Evolutionary conservation across 495 filamentous ascomycete species (phyloP), one percentile per base, ranked within the genome.

Genomic region (Penicillium canariense): DNA sequence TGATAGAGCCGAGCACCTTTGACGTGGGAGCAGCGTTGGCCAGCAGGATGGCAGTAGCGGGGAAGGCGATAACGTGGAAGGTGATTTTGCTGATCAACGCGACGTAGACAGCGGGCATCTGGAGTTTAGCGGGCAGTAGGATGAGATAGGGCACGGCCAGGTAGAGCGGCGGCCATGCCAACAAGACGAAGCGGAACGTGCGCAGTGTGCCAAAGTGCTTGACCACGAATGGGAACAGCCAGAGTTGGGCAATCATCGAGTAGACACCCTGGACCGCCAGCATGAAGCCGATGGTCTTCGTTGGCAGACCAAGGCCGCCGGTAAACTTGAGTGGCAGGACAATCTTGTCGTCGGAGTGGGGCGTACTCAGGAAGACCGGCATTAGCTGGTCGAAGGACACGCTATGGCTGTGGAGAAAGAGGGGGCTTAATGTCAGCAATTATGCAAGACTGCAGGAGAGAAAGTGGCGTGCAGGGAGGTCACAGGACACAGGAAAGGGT

Each of bases 301-400:
- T 90, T 31, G 85, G 77, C 27, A 96, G 77, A 5, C 84, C 89
- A 52, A 97, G 89, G 9, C 94, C 94, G 48, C 90, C 90, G 5
- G 83, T 84, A 65, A 98, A 97, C 59, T 87, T 87, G 77, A 97
- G 89, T 5, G 91, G 91, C 18, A 95, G 78, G 9, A 81, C 73
- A 6, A 83, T 76, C 8, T 73, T 67, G 31, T 72, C 69, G 47
- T 73, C 61, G 18, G 85, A 84, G 39, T 77, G 70, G 17, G 83
- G 81, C 20, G 88, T 92, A 64, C 89, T 95, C 51, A 98, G 81
- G 55, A 97, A 88, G 4, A 97, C 88, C 0, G 94, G 95, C 58
- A 97, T 84, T 28, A 97, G 77, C 65, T 96, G 87, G 74, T 98
- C 94, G 60, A 96, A 96, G 0, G 90, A 91, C 66, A 98, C 96